Percentiles rank a stretch among this genome's conserved stretches.
These are phyloP conservation scores for Claviceps purpurea DNA, from an alignment of 2,329 filamentous ascomycete genomes.

Conservation along the genomic window DNA sequence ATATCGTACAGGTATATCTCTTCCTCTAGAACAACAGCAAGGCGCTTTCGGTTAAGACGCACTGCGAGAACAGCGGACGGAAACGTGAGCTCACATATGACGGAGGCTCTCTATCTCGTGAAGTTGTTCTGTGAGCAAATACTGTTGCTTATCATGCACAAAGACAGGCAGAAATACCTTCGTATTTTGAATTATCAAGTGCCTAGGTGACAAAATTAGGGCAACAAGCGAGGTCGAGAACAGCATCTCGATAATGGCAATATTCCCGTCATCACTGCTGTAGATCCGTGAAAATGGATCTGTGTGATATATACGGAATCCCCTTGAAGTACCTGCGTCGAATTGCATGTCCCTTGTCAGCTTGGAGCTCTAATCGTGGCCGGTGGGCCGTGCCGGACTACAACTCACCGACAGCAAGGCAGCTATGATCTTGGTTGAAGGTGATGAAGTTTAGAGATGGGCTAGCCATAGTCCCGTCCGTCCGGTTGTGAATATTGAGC, in stretches of 20 bases:
- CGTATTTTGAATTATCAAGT: slow-evolving; percentile 93
- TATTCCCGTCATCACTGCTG: slow-evolving; percentile 87
- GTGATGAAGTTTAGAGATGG: slow-evolving; percentile 92
- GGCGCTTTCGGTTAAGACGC: slow-evolving; percentile 81
- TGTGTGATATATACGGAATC: slow-evolving; percentile 92
- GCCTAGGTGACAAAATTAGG: slow-evolving; percentile 78
- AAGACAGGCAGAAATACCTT: slow-evolving; percentile 44
- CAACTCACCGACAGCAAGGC: slow-evolving; percentile 75
- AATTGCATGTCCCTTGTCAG: slow-evolving; percentile 1
- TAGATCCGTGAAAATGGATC: slow-evolving; percentile 94
- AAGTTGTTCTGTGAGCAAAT: background rate
- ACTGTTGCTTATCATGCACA: background rate
- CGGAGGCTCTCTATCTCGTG: slow-evolving; percentile 44
- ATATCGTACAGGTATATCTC: slow-evolving; percentile 98
- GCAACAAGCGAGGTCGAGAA: slow-evolving; percentile 96
- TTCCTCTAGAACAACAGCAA: slow-evolving; percentile 88
- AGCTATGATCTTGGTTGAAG: slow-evolving; percentile 98
- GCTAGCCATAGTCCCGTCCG: slow-evolving; percentile 39
- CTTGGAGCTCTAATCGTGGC: background rate
- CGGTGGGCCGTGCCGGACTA: slow-evolving; percentile 3
- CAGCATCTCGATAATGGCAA: slow-evolving; percentile 94
- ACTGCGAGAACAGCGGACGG: slow-evolving; percentile 92
- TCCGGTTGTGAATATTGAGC: background rate
- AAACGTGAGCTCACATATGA: slow-evolving; percentile 97
- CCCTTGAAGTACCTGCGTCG: slow-evolving; percentile 68